phyloP scores from a whole-genome alignment of 2,329 filamentous ascomycete genomes.

The Sclerotinia sclerotiorum region DNA sequence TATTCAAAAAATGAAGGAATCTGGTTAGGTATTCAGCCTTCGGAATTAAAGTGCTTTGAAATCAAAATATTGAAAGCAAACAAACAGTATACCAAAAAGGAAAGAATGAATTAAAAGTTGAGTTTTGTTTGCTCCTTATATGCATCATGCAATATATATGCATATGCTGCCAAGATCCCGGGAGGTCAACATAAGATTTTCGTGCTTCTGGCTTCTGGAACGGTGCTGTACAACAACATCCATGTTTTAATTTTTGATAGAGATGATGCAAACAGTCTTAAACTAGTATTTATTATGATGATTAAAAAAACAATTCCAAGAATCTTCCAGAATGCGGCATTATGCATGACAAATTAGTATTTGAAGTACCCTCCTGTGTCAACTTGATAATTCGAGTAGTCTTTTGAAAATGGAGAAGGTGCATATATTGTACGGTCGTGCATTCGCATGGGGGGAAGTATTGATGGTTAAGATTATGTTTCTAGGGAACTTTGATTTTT shows the following conservation, averaged over 20 bases:
- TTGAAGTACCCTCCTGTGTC: background rate
- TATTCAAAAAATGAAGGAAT: too few species aligned
- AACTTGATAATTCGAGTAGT: constrained; percentile 53
- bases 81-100: too few species aligned
- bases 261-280: constrained; percentile 63
- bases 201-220: constrained; percentile 47
- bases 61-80: too few species aligned
- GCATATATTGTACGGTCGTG: constrained; percentile 65
- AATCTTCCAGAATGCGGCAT: constrained; percentile 50
- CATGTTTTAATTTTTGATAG: constrained; percentile 64
- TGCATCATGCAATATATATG: too few species aligned
- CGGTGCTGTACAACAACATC: constrained; percentile 61
- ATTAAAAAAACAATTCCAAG: constrained; percentile 66
- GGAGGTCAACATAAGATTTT: too few species aligned
- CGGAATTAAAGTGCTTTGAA: too few species aligned
- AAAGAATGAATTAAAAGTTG: too few species aligned
- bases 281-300: constrained; percentile 67
- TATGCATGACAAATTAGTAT: constrained; percentile 43
- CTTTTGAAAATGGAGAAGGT: constrained; percentile 71
- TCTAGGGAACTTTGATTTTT: constrained; percentile 70
- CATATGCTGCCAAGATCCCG: too few species aligned
- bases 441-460: constrained; percentile 74
- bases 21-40: too few species aligned
- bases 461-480: constrained; percentile 61
- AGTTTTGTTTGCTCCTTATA: too few species aligned